These are phyloP conservation scores for Arthrinium puccinioides DNA, from an alignment of 2,329 filamentous ascomycete species.

Conservation along the genomic window DNA sequence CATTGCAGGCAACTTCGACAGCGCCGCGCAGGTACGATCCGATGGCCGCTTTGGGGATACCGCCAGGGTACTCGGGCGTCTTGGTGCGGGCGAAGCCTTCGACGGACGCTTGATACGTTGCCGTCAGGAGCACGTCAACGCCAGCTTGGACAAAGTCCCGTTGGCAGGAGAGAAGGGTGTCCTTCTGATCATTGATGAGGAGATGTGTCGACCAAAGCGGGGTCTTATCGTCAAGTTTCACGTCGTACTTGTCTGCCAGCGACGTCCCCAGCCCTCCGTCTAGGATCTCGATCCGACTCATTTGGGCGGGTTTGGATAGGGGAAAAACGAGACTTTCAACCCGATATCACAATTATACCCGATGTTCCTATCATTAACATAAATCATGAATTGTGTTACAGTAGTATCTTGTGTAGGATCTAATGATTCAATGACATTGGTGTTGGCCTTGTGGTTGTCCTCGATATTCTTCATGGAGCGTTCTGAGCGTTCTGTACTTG, in stretches of 20 bases:
- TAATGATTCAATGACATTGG: too few relatives aligned
- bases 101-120: conserved; percentile 58
- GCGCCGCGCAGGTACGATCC: conserved; percentile 34
- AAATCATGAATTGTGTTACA: too few relatives aligned
- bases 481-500: too few relatives aligned
- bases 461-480: too few relatives aligned
- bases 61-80: conserved; percentile 32
- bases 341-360: too few relatives aligned
- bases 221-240: conserved; percentile 40
- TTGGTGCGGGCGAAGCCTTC: conserved; percentile 47
- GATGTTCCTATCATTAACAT: too few relatives aligned
- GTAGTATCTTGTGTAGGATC: too few relatives aligned
- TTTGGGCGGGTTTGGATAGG: too few relatives aligned
- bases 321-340: too few relatives aligned
- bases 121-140: conserved; percentile 57
- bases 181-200: conserved; percentile 46
- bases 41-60: conserved; percentile 32
- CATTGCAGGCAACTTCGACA: conserved; percentile 34
- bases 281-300: conserved; percentile 46
- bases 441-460: too few relatives aligned
- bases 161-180: conserved; percentile 48
- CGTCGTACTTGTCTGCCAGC: conserved; percentile 48
- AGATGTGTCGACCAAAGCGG: conserved; percentile 64
- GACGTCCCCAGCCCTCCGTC: conserved; percentile 64
- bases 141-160: conserved; percentile 46